A percentile compares a stretch with the other conserved stretches of the same genome.
Conservation (phyloP, 208 protist genomes). For the Wallacemonas collosoma region DNA sequence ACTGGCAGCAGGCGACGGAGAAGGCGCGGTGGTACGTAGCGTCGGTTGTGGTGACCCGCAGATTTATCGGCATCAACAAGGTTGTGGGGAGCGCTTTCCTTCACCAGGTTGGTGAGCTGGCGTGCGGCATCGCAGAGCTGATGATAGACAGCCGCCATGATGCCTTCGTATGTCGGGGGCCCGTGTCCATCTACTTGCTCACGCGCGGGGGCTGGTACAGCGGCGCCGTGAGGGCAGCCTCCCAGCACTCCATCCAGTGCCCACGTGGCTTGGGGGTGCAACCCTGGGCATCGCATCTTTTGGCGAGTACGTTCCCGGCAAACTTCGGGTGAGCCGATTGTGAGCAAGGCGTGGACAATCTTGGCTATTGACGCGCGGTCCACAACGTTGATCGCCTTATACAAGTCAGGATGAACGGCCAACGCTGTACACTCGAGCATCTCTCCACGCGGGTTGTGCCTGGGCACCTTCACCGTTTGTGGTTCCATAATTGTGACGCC, state of each 20-base stretch:
- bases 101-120: not conserved
- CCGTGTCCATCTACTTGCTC: not conserved
- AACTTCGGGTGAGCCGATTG: constrained; percentile 33
- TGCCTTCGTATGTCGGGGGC: not conserved
- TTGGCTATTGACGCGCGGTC: constrained; percentile 27
- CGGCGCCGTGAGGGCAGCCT: not conserved
- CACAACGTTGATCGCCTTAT: constrained; percentile 20
- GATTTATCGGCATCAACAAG: not conserved
- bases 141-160: not conserved
- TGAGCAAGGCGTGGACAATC: constrained; percentile 19
- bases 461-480: not conserved
- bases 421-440: not conserved
- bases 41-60: not conserved
- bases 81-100: not conserved
- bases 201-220: not conserved
- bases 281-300: not conserved
- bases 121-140: not conserved
- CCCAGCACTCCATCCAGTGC: constrained; percentile 12
- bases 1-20: constrained; percentile 51
- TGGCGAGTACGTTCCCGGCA: not conserved
- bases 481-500: not conserved
- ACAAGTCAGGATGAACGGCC: constrained; percentile 26
- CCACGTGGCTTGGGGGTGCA: not conserved
- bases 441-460: not conserved
- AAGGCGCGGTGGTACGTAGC: constrained; percentile 35